These are phyloP conservation scores for Sporothrix humicola DNA, from an alignment of 2,329 filamentous ascomycete genomes.

Conservation along the genomic window DNA sequence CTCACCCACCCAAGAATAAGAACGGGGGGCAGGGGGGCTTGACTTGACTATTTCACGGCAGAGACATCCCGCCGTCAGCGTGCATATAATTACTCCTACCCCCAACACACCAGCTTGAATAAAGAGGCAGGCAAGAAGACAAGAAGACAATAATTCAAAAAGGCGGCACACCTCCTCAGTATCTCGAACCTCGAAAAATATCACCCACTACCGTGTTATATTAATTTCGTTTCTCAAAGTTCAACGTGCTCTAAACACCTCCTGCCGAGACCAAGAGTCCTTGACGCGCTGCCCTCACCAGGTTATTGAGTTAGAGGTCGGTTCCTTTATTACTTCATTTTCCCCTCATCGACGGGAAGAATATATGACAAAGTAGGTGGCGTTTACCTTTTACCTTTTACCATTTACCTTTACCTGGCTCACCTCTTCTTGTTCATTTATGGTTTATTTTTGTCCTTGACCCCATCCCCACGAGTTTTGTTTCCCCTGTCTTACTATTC, in stretches of 20 bases:
- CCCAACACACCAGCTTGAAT: neutral
- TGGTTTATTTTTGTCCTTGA: neutral
- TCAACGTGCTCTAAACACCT: neutral
- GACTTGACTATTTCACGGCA: slow-evolving; percentile 4
- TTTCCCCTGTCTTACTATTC: neutral
- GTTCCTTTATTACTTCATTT: neutral
- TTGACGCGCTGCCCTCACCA: neutral
- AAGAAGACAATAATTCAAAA: neutral
- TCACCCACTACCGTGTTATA: slow-evolving; percentile 5
- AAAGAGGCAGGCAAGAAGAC: neutral
- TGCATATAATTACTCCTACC: neutral
- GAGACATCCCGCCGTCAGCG: slow-evolving; percentile 6
- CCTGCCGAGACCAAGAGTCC: slow-evolving; percentile 9
- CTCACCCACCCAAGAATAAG: neutral
- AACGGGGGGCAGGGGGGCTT: neutral
- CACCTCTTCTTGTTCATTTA: slow-evolving; percentile 9
- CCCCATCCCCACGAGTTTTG: neutral
- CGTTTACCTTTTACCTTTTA: neutral
- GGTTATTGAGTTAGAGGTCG: too few relatives aligned
- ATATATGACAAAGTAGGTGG: slow-evolving; percentile 8
- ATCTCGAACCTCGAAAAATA: neutral
- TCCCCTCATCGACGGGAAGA: neutral
- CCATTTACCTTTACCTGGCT: slow-evolving; percentile 4
- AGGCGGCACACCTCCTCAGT: neutral
- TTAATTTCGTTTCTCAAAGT: neutral